These are phyloP conservation scores for Plasmopara halstedii DNA, from an alignment of 352 stramenopile species.

Conservation along the genomic window DNA sequence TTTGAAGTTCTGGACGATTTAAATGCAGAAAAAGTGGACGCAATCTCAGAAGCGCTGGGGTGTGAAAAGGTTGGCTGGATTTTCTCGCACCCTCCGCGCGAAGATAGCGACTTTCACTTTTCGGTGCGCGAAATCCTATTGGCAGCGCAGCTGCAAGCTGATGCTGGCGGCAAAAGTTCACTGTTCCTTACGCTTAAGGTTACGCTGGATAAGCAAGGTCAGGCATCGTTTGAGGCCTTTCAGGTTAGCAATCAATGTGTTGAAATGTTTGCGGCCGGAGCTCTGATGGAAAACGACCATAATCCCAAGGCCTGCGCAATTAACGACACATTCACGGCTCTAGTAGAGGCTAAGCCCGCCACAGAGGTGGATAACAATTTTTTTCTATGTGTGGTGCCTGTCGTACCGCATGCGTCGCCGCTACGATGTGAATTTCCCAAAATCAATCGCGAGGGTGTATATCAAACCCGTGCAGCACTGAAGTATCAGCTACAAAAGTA, in stretches of 20 bases:
- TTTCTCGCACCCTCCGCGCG: constrained; percentile 93
- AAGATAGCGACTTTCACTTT: constrained; percentile 94
- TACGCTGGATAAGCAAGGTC: constrained; percentile 89
- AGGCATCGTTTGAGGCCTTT: constrained; percentile 95
- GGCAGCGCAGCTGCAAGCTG: constrained; percentile 92
- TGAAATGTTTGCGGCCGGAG: constrained; percentile 96
- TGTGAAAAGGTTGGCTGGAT: constrained; percentile 95
- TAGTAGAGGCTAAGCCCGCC: constrained; percentile 93
- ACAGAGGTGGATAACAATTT: constrained; percentile 90
- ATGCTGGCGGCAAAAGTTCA: constrained; percentile 90
- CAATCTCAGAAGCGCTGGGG: constrained; percentile 82
- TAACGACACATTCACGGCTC: constrained; percentile 94
- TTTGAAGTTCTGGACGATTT: constrained; percentile 92
- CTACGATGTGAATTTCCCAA: constrained; percentile 92
- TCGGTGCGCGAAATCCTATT: constrained; percentile 87
- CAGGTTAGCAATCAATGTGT: constrained; percentile 96
- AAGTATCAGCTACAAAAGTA: constrained; percentile 87
- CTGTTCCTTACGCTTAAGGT: constrained; percentile 96
- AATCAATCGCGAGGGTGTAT: constrained; percentile 84
- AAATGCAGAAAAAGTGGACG: constrained; percentile 75
- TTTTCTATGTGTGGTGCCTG: constrained; percentile 95
- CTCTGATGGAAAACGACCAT: constrained; percentile 78
- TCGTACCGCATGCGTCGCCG: constrained; percentile 90
- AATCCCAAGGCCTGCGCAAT: constrained; percentile 91
- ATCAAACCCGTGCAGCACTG: constrained; percentile 86